Percentiles rank a stretch among this genome's conserved stretches.
Evolutionary conservation across 2,329 filamentous ascomycete species (phyloP).

Genomic region (Curvularia verruculosa): DNA sequence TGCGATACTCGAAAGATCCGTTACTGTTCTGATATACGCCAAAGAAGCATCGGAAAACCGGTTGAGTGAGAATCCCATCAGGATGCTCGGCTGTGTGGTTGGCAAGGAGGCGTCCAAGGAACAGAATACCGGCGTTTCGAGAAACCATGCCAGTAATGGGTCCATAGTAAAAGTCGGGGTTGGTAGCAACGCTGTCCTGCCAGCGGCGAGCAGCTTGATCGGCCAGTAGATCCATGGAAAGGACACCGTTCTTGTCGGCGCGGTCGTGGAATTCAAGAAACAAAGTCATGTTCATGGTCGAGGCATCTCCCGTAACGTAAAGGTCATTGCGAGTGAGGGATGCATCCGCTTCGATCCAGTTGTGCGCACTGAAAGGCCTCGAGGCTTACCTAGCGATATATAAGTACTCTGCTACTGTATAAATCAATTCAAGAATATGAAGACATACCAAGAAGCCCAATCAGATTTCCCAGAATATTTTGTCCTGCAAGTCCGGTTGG

Average conservation of each 20-base stretch:
- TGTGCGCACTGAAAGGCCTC: constrained; percentile 54
- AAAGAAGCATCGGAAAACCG: constrained; percentile 56
- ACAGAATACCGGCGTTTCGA: constrained; percentile 53
- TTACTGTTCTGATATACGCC: constrained; percentile 52
- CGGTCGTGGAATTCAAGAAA: constrained; percentile 54
- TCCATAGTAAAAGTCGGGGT: constrained; percentile 62
- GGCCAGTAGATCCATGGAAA: constrained; percentile 24
- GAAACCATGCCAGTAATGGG: constrained; percentile 59
- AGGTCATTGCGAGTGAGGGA: constrained; percentile 54
- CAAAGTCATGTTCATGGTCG: constrained; percentile 51
- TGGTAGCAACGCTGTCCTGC: constrained; percentile 56
- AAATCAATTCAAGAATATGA: constrained; percentile 21
- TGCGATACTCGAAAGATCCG: constrained; percentile 47
- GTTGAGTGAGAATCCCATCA: constrained; percentile 24
- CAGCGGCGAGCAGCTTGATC: constrained; percentile 50
- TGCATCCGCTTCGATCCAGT: constrained; percentile 52
- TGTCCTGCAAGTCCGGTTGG: constrained; percentile 36
- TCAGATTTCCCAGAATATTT: constrained; percentile 53
- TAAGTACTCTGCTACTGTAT: constrained; percentile 17
- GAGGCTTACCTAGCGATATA: constrained; percentile 45
- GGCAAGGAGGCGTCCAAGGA: constrained; percentile 41
- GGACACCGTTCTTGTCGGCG: constrained; percentile 20
- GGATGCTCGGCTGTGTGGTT: constrained; percentile 26
- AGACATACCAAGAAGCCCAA: constrained; percentile 51
- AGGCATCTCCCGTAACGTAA: constrained; percentile 48